Base-by-base conservation (phyloP, 2,329 filamentous ascomycete species). In the Colletotrichum higginsianum region DNA sequence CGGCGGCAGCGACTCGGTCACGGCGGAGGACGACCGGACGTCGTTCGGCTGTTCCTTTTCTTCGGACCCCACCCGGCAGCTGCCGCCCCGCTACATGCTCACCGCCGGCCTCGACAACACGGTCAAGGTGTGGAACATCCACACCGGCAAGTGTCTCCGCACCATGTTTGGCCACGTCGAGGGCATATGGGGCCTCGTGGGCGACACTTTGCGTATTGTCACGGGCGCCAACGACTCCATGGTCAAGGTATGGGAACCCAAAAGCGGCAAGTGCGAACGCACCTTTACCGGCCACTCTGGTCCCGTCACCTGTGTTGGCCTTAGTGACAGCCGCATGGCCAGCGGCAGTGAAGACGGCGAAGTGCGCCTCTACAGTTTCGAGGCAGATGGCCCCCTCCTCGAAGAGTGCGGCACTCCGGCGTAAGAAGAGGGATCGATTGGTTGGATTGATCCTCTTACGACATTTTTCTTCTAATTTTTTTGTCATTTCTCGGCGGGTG, bases 101-200 rank as follows among this genome's bases (percentile, higher is more conserved):
- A 98, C 95, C 0, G 95, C 94, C 61, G 95, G 94, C 0, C 88
- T 99, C 21, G 96, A 99, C 81, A 93, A 92, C 68, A 98, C 95
- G 0, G 94, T 98, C 74, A 74, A 74, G 65, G 63, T 74, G 23
- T 99, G 96, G 96, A 94, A 98, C 79, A 93, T 95, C 1, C 89
- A 89, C 6, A 93, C 93, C 0, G 94, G 94, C 47, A 90, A 90
- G 74, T 98, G 94, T 77, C 87, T 98, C 44, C 93, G 94, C 73
- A 97, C 94, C 42, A 97, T 98, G 86, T 99, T 98, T 79, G 96
- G 96, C 0, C 96, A 99, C 78, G 89, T 99, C 26, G 96, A 99
- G 81, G 96, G 96, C 42, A 93, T 99, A 23, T 99, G 96, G 96
- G 93, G 94, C 7, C 87, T 99, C 3, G 94, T 93, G 0, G 96